These are phyloP conservation scores for Physocladia obscura DNA, from an alignment of 192 early-diverging fungal genomes.

Conservation along the genomic window DNA sequence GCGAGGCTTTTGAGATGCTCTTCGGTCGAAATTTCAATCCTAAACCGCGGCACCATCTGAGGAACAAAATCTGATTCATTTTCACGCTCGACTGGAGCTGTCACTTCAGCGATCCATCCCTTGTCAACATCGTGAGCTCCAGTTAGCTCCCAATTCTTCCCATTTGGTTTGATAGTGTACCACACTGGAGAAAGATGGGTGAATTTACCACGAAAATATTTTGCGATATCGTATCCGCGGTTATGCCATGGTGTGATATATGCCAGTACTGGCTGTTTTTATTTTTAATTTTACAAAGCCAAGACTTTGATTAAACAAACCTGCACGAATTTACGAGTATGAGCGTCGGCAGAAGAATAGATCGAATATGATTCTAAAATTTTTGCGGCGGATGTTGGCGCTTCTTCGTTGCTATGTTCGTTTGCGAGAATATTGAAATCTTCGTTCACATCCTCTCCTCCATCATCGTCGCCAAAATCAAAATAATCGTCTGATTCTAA, in stretches of 20 bases:
- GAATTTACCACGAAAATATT: conserved; percentile 34
- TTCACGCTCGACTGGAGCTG: neutral
- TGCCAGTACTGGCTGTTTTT: conserved; percentile 11
- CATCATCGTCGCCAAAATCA: no score
- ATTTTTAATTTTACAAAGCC: neutral
- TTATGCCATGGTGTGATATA: conserved; percentile 38
- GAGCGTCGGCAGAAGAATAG: no score
- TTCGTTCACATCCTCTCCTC: no score
- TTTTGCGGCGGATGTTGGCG: no score
- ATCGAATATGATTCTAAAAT: no score
- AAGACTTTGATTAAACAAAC: no score
- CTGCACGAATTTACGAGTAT: no score
- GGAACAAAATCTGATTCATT: neutral
- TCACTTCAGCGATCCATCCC: conserved; percentile 32
- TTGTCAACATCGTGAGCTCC: conserved; percentile 31
- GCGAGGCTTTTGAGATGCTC: conserved; percentile 12
- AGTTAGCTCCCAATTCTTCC: neutral
- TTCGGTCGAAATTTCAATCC: neutral
- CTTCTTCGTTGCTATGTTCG: no score
- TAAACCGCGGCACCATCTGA: conserved; percentile 31
- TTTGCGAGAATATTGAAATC: no score
- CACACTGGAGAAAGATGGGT: conserved; percentile 31
- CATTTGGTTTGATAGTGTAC: conserved; percentile 24
- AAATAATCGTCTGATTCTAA: no score
- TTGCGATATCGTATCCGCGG: conserved; percentile 33